Base-by-base conservation (phyloP, 75 land plant species). In the Cunninghamia lanceolata region DNA sequence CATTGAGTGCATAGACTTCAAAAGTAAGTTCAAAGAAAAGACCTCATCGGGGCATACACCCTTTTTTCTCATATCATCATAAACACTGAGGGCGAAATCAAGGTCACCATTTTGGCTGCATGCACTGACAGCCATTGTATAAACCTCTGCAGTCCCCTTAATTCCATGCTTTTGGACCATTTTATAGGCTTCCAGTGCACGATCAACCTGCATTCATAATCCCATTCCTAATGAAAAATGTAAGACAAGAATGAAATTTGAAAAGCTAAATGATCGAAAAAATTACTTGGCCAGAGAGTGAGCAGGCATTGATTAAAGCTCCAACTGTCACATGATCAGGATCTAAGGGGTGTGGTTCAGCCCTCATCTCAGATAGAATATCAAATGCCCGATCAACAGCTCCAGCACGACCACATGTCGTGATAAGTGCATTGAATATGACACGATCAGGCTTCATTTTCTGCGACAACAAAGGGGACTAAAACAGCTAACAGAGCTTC, bases 341-440 rank as follows among this genome's bases (percentile, higher is more conserved):
- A n/a, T 91, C 93, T 70, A 98, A 85, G 30, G 96, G 94, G 13
- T 85, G 87, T 74, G 89, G 88, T 83, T 96, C 98, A 52, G 94
- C 90, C 40, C 77, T 84, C 99, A 98, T 95, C 88, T 98, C 99
- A 74, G 97, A 89, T 76, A 98, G 88, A 66, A 98, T 99, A 91
- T 98, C 99, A 93, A 98, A 98, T 46, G 99, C 99, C 80, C 99
- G 94, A 86, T 95, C 95, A 9, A 98, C 93, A 73, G 98, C 97
- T 84, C 99, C 99, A 59, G 99, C 90, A 68, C 93, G 96, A 90
- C 99, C 97, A 91, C 99, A 98, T 78, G 99, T 97, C 84, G 97
- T 95, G 77, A 98, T 98, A 75, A 98, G 96, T 46, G 99, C 93
- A 90, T 98, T 98, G 91, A 96, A 98, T 82, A 98, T 91, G 82